Conservation (phyloP, 768 basidiomycete species). For the Clitopilus hobsonii region DNA sequence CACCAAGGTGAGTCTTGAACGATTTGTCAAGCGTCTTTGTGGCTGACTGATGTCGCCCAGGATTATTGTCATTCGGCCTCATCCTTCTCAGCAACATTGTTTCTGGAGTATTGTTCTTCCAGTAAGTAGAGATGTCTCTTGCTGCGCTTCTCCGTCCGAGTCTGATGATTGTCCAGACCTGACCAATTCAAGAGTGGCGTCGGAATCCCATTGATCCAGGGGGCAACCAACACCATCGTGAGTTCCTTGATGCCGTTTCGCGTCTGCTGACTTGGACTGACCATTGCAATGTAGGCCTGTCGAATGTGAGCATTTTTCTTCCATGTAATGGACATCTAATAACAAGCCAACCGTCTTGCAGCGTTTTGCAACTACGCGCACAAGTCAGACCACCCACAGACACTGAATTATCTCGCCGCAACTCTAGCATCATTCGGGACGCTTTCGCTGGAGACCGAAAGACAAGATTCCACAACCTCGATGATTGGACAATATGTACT, state of each 20-base stretch:
- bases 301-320: slow-evolving; percentile 20
- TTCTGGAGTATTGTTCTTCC: slow-evolving; percentile 26
- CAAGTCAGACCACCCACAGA: slow-evolving; percentile 25
- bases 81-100: slow-evolving; percentile 26
- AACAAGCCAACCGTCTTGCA: slow-evolving; percentile 10
- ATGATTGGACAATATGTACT: not conserved
- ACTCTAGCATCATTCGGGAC: slow-evolving; percentile 23
- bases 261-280: not conserved
- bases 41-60: not conserved
- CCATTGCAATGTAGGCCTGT: slow-evolving; percentile 23
- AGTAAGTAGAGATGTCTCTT: slow-evolving; percentile 15
- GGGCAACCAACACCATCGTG: slow-evolving; percentile 32
- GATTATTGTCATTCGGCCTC: slow-evolving; percentile 17
- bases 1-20: slow-evolving; percentile 25
- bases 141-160: not conserved
- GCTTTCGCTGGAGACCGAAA: slow-evolving; percentile 8
- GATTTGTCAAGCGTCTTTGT: not conserved
- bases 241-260: slow-evolving; percentile 5
- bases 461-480: not conserved
- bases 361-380: slow-evolving; percentile 36
- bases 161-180: slow-evolving; percentile 19
- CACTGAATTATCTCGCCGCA: slow-evolving; percentile 22
- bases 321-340: not conserved
- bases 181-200: slow-evolving; percentile 24
- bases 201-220: slow-evolving; percentile 30